A percentile compares a stretch with the other conserved stretches of the same genome.
phyloP scores from a whole-genome alignment of 2,329 filamentous ascomycete genomes.

The Trichoderma brevicompactum region DNA sequence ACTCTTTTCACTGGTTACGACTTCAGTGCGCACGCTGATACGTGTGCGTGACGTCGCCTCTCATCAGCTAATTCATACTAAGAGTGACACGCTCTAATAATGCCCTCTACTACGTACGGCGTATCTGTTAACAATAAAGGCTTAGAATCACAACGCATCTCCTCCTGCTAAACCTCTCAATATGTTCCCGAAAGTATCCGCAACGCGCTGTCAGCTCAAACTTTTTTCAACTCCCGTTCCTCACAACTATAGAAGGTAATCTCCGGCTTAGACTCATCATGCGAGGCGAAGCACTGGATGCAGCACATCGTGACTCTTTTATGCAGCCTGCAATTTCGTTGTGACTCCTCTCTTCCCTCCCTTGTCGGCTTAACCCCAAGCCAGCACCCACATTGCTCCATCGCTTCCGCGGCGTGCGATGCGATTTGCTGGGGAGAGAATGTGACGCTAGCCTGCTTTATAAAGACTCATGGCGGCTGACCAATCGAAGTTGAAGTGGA shows the following conservation, averaged over 20 bases:
- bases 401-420: not conserved
- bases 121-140: too few species aligned
- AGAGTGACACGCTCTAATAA: too few species aligned
- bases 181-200: not conserved
- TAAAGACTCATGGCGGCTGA: not conserved
- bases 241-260: too few species aligned
- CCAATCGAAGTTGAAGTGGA: not conserved
- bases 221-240: too few species aligned
- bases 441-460: not conserved
- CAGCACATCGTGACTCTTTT: constrained; percentile 17
- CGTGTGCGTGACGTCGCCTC: constrained; percentile 13
- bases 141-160: too few species aligned
- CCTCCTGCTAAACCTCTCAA: too few species aligned
- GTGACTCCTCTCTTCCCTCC: constrained; percentile 2
- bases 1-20: not conserved
- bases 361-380: not conserved
- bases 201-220: not conserved
- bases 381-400: not conserved
- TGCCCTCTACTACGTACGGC: too few species aligned
- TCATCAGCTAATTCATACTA: not conserved
- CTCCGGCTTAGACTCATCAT: too few species aligned
- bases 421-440: constrained; percentile 6
- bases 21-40: not conserved
- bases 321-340: constrained; percentile 9
- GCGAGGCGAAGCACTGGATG: not conserved